Evolutionary conservation across 108 stramenopile genomes (phyloP).

Genomic region (Nitzschia sp.): DNA sequence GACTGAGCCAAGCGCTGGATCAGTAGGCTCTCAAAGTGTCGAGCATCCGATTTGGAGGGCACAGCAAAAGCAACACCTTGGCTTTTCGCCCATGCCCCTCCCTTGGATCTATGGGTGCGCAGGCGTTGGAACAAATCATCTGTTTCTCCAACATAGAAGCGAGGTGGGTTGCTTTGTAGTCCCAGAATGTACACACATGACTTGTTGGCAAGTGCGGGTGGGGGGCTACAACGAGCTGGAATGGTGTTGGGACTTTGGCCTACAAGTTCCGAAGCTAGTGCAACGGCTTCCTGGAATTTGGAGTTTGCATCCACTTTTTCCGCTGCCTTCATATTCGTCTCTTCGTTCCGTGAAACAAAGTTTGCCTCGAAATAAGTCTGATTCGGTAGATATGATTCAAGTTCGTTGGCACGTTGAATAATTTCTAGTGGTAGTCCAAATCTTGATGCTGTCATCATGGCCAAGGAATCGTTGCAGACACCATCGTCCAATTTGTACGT

Average conservation of each 20-base stretch:
- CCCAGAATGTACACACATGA: slow-evolving; percentile 84
- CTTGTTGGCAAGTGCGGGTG: slow-evolving; percentile 59
- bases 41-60: slow-evolving; percentile 65
- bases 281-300: slow-evolving; percentile 34
- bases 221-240: slow-evolving; percentile 56
- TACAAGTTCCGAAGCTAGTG: slow-evolving; percentile 21
- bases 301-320: neutral
- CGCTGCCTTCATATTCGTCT: neutral
- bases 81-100: slow-evolving; percentile 41
- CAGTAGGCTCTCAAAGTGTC: slow-evolving; percentile 62
- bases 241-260: slow-evolving; percentile 27
- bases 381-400: slow-evolving; percentile 35
- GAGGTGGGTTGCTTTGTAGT: slow-evolving; percentile 24
- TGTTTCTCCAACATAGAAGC: slow-evolving; percentile 88
- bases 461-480: slow-evolving; percentile 81
- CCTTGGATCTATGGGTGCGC: slow-evolving; percentile 64
- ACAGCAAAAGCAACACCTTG: slow-evolving; percentile 53
- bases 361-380: neutral
- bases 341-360: neutral
- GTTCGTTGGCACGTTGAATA: slow-evolving; percentile 66
- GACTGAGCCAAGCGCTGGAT: slow-evolving; percentile 61
- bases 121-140: slow-evolving; percentile 68
- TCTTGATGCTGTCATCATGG: slow-evolving; percentile 75
- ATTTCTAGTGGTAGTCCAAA: slow-evolving; percentile 76
- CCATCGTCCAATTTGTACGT: slow-evolving; percentile 85